Evolutionary conservation across 2,329 filamentous ascomycete species (phyloP).

Genomic region (Ophidiomyces ophidiicola): DNA sequence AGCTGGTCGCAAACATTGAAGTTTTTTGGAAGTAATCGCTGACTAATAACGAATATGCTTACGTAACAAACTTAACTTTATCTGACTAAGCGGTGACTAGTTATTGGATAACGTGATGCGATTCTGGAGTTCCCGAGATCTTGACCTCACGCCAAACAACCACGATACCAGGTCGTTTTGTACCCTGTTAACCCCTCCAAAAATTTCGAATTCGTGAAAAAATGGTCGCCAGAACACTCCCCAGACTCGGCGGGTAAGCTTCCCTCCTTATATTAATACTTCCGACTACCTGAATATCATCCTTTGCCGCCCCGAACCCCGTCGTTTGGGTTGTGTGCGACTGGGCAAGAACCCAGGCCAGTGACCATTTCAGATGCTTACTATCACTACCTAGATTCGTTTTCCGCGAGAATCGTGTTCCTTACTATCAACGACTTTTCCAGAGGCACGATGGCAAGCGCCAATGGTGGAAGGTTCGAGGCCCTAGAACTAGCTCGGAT

Average conservation of each 20-base stretch:
- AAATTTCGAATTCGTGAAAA: constrained; percentile 17
- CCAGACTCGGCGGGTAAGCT: constrained; percentile 35
- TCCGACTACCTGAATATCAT: neutral
- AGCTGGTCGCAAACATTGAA: too few relatives aligned
- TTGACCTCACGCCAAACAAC: constrained; percentile 22
- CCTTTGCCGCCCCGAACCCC: constrained; percentile 1
- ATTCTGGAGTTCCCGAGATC: constrained; percentile 7
- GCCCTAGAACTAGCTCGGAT: too few relatives aligned
- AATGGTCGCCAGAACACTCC: constrained; percentile 33
- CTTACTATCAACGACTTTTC: constrained; percentile 55
- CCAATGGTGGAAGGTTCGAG: constrained; percentile 58
- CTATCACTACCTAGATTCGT: constrained; percentile 33
- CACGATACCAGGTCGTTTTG: constrained; percentile 21
- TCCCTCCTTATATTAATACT: constrained; percentile 5
- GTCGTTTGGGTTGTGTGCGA: neutral
- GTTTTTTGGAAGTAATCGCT: too few relatives aligned
- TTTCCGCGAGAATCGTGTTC: constrained; percentile 56
- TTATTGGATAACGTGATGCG: constrained; percentile 14
- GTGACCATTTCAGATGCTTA: neutral
- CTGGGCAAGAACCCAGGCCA: neutral
- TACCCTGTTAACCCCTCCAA: constrained; percentile 13
- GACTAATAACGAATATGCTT: too few relatives aligned
- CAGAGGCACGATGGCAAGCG: constrained; percentile 54
- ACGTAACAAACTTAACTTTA: too few relatives aligned
- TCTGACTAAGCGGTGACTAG: constrained; percentile 8